phyloP scores from a whole-genome alignment of 2,329 filamentous ascomycete species.

The Blumeria graminis region DNA sequence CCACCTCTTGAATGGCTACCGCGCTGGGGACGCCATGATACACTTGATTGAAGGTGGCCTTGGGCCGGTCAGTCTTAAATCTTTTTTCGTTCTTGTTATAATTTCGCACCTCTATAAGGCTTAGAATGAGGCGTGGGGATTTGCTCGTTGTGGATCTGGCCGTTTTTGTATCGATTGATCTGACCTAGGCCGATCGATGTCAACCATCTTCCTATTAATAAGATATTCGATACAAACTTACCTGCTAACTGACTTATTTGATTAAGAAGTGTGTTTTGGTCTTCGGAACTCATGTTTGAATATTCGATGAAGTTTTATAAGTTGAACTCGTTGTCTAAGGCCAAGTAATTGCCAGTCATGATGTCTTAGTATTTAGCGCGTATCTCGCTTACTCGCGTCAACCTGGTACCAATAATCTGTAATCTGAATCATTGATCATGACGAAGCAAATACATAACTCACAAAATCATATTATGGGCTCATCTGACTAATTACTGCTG shows the following conservation, averaged over 20 bases:
- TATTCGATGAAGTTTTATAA: background rate
- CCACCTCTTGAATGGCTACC: slow-evolving; percentile 12
- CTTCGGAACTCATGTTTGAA: slow-evolving; percentile 23
- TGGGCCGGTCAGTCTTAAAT: slow-evolving; percentile 6
- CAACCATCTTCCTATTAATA: too few relatives aligned
- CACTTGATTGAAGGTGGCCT: slow-evolving; percentile 10
- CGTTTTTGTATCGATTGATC: slow-evolving; percentile 58
- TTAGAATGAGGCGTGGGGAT: slow-evolving; percentile 3
- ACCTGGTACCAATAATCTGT: too few relatives aligned
- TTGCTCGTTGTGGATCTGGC: slow-evolving; percentile 20
- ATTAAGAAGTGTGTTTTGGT: slow-evolving; percentile 25
- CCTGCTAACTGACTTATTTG: slow-evolving; percentile 32
- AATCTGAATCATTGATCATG: too few relatives aligned
- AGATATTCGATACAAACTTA: slow-evolving; percentile 19
- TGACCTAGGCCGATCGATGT: slow-evolving; percentile 33
- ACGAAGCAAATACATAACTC: too few relatives aligned
- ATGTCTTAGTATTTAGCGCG: too few relatives aligned
- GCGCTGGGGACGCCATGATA: slow-evolving; percentile 11
- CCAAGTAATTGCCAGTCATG: too few relatives aligned
- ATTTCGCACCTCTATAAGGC: slow-evolving; percentile 8
- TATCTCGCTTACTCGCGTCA: too few relatives aligned
- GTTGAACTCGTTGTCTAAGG: too few relatives aligned
- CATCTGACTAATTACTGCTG: too few relatives aligned
- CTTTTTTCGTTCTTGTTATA: slow-evolving; percentile 1
- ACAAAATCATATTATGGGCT: too few relatives aligned